These are phyloP conservation scores for Trypanosoma scelopori DNA, from an alignment of 208 protist genomes.

Conservation along the genomic window DNA sequence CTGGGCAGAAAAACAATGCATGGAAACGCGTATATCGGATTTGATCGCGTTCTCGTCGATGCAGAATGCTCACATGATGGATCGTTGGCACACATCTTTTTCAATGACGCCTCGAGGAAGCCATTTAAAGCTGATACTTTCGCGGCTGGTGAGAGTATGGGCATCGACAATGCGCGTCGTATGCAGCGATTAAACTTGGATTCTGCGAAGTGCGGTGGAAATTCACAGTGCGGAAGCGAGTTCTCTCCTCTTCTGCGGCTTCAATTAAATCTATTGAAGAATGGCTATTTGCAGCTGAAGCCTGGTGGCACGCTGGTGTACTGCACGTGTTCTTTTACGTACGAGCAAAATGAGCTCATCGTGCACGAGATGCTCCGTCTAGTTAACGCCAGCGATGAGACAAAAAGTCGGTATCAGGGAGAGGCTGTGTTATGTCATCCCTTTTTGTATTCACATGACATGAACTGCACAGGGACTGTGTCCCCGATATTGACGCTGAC, in stretches of 20 bases:
- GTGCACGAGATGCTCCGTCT: conserved; percentile 63
- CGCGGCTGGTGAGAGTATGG: background rate
- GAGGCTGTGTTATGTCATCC: conserved; percentile 28
- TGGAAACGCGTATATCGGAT: conserved; percentile 17
- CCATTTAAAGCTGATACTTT: conserved; percentile 12
- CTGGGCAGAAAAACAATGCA: background rate
- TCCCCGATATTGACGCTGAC: conserved; percentile 24
- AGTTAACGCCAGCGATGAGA: conserved; percentile 18
- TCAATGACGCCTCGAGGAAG: conserved; percentile 22
- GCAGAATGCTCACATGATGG: conserved; percentile 92
- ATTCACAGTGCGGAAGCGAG: background rate
- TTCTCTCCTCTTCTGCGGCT: conserved; percentile 35
- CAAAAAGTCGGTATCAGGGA: conserved; percentile 14
- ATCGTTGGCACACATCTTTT: conserved; percentile 66
- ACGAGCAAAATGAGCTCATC: conserved; percentile 88
- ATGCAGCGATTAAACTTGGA: conserved; percentile 66
- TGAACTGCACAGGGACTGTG: background rate
- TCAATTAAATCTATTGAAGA: conserved; percentile 70
- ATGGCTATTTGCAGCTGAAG: conserved; percentile 70
- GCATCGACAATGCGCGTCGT: conserved; percentile 60
- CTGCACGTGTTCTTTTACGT: conserved; percentile 92
- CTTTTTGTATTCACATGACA: conserved; percentile 25
- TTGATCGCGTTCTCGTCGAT: conserved; percentile 88
- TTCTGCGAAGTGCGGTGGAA: background rate
- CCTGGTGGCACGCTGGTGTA: conserved; percentile 91